phyloP scores from a whole-genome alignment of 441 rosid species.

The Croton laevigatus region DNA sequence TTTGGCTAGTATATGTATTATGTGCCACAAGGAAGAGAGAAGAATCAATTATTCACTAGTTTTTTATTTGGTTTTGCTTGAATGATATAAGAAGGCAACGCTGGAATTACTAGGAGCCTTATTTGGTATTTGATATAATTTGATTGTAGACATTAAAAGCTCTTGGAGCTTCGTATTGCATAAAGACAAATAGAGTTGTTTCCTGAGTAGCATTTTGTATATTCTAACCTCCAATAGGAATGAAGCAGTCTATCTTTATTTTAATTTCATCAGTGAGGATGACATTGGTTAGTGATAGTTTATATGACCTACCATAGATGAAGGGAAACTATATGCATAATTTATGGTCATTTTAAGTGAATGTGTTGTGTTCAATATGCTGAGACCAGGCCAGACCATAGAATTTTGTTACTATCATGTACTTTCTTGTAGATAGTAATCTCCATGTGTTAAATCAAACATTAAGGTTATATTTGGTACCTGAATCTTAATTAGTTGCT shows the following conservation, averaged over 20 bases:
- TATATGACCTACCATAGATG: neutral
- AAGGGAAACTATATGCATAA: neutral
- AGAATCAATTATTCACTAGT: neutral
- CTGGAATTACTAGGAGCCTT: neutral
- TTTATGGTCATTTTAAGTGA: neutral
- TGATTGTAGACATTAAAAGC: neutral
- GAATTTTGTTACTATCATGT: neutral
- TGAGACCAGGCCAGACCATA: neutral
- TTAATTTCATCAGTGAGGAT: neutral
- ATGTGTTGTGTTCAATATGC: neutral
- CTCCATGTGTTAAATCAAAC: neutral
- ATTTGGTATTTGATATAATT: neutral
- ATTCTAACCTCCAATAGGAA: neutral
- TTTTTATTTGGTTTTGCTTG: neutral
- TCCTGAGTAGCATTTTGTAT: neutral
- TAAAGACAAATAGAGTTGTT: too few relatives aligned
- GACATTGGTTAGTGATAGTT: neutral
- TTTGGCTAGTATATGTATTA: neutral
- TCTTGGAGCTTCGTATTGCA: too few relatives aligned
- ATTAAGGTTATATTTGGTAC: neutral
- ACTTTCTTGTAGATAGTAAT: neutral
- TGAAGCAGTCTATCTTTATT: neutral
- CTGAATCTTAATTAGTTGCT: neutral
- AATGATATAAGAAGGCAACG: too few relatives aligned
- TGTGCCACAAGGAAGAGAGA: neutral